Conservation (phyloP, 2,329 filamentous ascomycete species). For the Hysterium pulicare region DNA sequence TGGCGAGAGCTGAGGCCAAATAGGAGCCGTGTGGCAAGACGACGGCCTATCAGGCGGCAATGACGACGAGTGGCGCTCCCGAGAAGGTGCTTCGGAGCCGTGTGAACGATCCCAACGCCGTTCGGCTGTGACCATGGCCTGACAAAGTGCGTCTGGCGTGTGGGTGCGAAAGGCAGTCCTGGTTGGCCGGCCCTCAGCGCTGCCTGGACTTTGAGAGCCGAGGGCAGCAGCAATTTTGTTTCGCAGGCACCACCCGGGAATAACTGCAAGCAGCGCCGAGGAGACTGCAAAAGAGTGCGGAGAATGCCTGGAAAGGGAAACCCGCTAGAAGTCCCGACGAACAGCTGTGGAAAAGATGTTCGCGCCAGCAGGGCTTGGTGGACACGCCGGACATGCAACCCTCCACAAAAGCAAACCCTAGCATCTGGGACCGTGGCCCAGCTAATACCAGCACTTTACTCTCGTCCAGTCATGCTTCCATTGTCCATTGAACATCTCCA, state of each 20-base stretch:
- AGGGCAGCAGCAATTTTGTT: no score
- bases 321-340: conserved; percentile 8
- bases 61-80: conserved; percentile 2
- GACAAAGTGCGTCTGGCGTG: neutral
- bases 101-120: neutral
- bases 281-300: neutral
- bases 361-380: neutral
- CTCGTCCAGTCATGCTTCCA: no score
- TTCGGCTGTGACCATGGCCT: neutral
- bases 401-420: neutral
- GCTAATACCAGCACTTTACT: neutral
- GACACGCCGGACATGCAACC: neutral
- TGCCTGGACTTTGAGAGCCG: no score
- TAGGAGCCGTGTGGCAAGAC: neutral
- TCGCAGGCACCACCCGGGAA: neutral
- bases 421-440: neutral
- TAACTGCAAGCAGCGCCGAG: neutral
- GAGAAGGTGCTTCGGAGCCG: neutral
- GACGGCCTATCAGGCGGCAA: conserved; percentile 1
- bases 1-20: conserved; percentile 1
- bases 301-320: neutral
- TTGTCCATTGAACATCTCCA: no score
- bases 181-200: neutral
- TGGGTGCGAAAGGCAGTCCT: neutral
- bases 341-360: conserved; percentile 5